Base-by-base conservation (phyloP, 441 rosid genomes). In the Eruca vesicaria region DNA sequence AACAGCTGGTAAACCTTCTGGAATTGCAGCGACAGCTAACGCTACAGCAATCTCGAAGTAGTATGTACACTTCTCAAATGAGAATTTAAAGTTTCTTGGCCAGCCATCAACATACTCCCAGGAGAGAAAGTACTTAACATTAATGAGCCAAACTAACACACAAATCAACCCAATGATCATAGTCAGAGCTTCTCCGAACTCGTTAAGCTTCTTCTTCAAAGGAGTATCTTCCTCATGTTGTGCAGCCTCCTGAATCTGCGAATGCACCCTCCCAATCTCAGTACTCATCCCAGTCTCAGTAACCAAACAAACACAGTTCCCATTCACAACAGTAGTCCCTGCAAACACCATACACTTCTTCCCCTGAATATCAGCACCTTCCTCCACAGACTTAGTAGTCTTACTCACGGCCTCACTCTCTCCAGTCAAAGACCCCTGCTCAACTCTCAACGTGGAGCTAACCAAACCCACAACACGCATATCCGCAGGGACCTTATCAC, bases 21-120 rank as follows among this genome's bases (percentile, higher is more conserved):
- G 97, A 67, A 93, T 93, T 1, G 97, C 98, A 63, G 97, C 97
- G 28, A 93, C 98, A 0, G 93, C 98, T 81, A 90, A 78, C 6
- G 98, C 97, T 19, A 93, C 95, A 28, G 98, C 98, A 72, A 93
- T 93, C 88, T 93, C 93, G 76, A 93, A 93, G 85, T 76, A 93
- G 53, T 93, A 93, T 7, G 98, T 93, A 84, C 97, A 90, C 83
- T 93, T 93, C 86, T 93, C 98, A 16, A 93, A 89, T 7, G 98
- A 93, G 78, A 93, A 59, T 19, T 89, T 90, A 33, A 93, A 93
- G 82, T 90, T 93, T 68, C 75, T 84, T 0, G 97, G 98, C 93
- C 90, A 87, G 23, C 97, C 97, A 71, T 93, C 88, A 53, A 87
- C 90, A 66, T 87, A 89, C 65, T 90, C 63, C 63, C 98, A 93